phyloP scores from a whole-genome alignment of 1,284 basidiomycete species.

The Cystobasidiaceae sp. region DNA sequence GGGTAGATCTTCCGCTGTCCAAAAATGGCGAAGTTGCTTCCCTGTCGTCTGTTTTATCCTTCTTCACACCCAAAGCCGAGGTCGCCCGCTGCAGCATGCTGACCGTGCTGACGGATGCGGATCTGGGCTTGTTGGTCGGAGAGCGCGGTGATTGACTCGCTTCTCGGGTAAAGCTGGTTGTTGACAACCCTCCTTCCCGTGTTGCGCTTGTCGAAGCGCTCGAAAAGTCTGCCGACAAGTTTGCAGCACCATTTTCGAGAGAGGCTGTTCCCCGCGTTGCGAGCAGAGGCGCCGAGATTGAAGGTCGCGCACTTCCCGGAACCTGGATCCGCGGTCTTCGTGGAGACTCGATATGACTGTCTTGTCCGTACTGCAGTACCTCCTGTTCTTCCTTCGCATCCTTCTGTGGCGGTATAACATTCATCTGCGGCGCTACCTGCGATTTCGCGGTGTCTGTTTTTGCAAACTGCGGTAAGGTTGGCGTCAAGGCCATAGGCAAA shows the following conservation, averaged over 20 bases:
- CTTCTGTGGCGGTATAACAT: neutral
- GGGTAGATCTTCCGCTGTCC: slow-evolving; percentile 17
- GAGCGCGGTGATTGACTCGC: neutral
- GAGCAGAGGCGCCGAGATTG: slow-evolving; percentile 13
- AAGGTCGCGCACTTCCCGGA: slow-evolving; percentile 3
- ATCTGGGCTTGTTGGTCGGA: slow-evolving; percentile 39
- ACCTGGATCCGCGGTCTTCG: slow-evolving; percentile 3
- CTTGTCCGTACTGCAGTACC: slow-evolving; percentile 3
- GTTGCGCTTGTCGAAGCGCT: neutral
- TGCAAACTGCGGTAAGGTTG: neutral
- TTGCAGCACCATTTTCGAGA: neutral
- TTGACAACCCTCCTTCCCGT: neutral
- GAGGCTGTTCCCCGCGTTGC: neutral
- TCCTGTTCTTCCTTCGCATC: neutral
- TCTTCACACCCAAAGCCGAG: slow-evolving; percentile 67
- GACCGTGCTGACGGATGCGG: slow-evolving; percentile 82
- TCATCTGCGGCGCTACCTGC: neutral
- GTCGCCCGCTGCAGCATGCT: slow-evolving; percentile 91
- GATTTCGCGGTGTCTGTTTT: neutral
- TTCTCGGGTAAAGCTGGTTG: neutral
- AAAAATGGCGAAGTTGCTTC: neutral
- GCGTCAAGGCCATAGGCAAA: neutral
- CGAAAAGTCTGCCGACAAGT: neutral
- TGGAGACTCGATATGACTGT: neutral
- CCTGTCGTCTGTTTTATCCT: neutral